Evolutionary conservation across 345 rosid genomes (phyloP).

Genomic region (Gossypium anomalum): DNA sequence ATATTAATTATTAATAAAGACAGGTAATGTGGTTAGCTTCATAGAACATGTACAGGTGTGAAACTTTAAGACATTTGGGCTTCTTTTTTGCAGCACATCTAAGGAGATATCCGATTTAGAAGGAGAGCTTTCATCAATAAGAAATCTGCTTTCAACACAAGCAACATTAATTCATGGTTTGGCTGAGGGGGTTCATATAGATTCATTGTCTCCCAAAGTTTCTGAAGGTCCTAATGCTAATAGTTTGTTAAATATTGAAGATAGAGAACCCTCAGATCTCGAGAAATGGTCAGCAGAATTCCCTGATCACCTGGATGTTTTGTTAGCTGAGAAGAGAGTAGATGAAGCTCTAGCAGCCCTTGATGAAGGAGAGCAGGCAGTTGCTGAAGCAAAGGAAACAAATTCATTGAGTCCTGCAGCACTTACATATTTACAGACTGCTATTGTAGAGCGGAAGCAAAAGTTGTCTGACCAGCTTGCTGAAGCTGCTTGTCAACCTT

Average conservation of each 20-base stretch:
- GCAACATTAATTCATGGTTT: conserved; percentile 87
- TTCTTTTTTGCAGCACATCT: conserved; percentile 64
- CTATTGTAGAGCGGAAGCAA: conserved; percentile 66
- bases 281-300: conserved; percentile 84
- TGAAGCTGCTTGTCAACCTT: conserved; percentile 93
- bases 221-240: conserved; percentile 41
- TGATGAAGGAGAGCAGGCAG: conserved; percentile 76
- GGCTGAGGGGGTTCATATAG: conserved; percentile 83
- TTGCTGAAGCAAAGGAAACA: conserved; percentile 60
- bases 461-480: conserved; percentile 96
- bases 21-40: neutral
- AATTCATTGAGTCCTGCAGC: conserved; percentile 42
- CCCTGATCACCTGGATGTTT: conserved; percentile 85
- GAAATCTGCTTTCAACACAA: conserved; percentile 90
- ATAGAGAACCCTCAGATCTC: conserved; percentile 65
- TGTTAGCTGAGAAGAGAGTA: conserved; percentile 93
- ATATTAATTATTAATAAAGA: neutral
- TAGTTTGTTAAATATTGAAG: conserved; percentile 38
- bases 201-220: conserved; percentile 38
- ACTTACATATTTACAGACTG: conserved; percentile 49
- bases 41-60: neutral
- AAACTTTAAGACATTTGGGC: conserved; percentile 9
- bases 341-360: conserved; percentile 88
- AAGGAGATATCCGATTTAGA: conserved; percentile 98
- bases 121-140: conserved; percentile 90